Evolutionary conservation across 1,139 yeast genomes (phyloP), one percentile per base, ranked within the genome.

Genomic region (Lodderomyces beijingensis): DNA sequence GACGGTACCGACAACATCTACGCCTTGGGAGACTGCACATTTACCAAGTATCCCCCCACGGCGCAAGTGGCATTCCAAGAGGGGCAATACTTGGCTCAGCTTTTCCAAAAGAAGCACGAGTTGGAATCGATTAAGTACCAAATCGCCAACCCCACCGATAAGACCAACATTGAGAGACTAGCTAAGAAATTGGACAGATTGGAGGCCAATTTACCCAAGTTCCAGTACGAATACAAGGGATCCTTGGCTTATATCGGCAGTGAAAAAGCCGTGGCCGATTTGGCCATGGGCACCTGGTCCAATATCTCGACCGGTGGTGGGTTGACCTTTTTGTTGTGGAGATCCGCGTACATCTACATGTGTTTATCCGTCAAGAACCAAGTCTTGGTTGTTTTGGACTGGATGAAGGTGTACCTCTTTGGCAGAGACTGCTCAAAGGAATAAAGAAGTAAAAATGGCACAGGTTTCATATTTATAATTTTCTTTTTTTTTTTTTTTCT

Each of bases 61-160:
- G 97, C 96, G 31, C 96, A 89, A 70, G 96, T 88, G 39, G 97
- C 97, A 29, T 81, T 87, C 66, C 96, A 89, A 68, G 91, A 88
- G 63, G 96, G 96, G 53, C 70, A 72, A 42, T 89, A 77, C 62
- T 75, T 89, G 47, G 93, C 91, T 32, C 67, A 69, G 25, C 74
- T 77, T 44, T 82, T 89, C 59, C 74, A 74, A 59, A 77, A 71
- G 50, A 65, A 82, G 47, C 81, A 87, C 51, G 74, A 77, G 46
- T 73, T 85, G 39, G 88, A 82, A 43, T 67, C 74, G 30, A 58
- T 81, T 42, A 71, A 80, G 50, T 59, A 60, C 45, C 51, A 56
- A 39, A 45, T 68, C 32, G 46, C 52, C 28, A 45, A 60, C 42
- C 43, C 49, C 28, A 52, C 60, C 10, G 47, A 47, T 25, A 66